These are phyloP conservation scores for Halteria grandinella DNA, from an alignment of 73 alveolate genomes.

Conservation along the genomic window DNA sequence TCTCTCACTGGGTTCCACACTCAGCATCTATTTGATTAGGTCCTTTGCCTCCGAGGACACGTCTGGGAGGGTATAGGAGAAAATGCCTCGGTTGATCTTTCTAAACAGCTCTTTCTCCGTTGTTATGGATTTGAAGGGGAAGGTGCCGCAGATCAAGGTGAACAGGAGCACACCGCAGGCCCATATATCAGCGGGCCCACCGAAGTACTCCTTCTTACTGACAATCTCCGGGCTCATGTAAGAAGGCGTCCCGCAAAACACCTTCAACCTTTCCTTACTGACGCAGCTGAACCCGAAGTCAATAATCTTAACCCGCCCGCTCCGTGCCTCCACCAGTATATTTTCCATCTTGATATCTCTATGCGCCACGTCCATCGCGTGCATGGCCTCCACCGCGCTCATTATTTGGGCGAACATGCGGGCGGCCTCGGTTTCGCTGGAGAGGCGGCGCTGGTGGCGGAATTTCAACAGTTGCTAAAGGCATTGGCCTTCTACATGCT, in stretches of 20 bases:
- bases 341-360: constrained; percentile 82
- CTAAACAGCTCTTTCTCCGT: constrained; percentile 45
- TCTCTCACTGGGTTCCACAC: too few relatives aligned
- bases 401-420: constrained; percentile 70
- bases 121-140: constrained; percentile 78
- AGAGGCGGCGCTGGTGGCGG: constrained; percentile 56
- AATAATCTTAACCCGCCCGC: constrained; percentile 71
- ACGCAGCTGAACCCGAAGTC: constrained; percentile 84
- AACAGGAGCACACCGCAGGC: constrained; percentile 83
- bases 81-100: too few relatives aligned
- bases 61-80: too few relatives aligned
- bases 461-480: constrained; percentile 61
- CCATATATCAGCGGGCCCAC: constrained; percentile 87
- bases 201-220: constrained; percentile 72
- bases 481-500: constrained; percentile 66
- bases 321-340: constrained; percentile 68
- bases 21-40: too few relatives aligned
- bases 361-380: constrained; percentile 60
- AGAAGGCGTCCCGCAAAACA: constrained; percentile 89
- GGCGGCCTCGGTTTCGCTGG: constrained; percentile 78
- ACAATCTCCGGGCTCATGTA: constrained; percentile 92
- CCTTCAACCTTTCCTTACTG: constrained; percentile 45
- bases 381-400: constrained; percentile 74
- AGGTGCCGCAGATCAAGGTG: constrained; percentile 76
- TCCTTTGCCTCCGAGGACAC: too few relatives aligned